These are phyloP conservation scores for Rhododendron ferrugineum DNA, from an alignment of 148 eudicot genomes.

Conservation along the genomic window DNA sequence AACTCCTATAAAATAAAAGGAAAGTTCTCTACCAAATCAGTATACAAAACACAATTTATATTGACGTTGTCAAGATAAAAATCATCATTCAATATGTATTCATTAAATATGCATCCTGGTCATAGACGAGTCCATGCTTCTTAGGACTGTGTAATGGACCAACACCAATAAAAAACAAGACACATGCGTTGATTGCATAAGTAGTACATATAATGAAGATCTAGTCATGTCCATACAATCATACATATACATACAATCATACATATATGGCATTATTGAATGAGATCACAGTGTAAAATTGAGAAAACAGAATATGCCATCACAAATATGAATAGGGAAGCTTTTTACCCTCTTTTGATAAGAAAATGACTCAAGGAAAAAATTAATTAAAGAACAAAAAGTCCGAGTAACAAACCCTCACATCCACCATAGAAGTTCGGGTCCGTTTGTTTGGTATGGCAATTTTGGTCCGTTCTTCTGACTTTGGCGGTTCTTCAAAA, in stretches of 20 bases:
- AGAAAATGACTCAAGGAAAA: neutral
- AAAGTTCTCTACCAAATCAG: neutral
- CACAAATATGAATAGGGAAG: neutral
- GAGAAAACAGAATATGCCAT: neutral
- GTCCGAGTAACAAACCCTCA: slow-evolving; percentile 42
- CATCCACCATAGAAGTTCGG: slow-evolving; percentile 52
- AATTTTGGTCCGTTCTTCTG: slow-evolving; percentile 48
- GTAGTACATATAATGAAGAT: neutral
- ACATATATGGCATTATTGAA: neutral
- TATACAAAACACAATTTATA: neutral
- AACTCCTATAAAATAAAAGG: neutral
- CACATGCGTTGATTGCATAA: neutral
- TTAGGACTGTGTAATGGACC: neutral
- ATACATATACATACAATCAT: neutral
- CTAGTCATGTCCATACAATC: neutral
- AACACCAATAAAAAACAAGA: neutral
- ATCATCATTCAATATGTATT: neutral
- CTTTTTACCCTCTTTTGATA: neutral
- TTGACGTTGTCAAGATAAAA: neutral
- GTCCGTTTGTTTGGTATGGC: slow-evolving; percentile 52
- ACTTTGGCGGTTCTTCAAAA: slow-evolving; percentile 43
- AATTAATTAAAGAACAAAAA: neutral
- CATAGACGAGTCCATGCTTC: neutral
- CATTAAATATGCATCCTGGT: neutral
- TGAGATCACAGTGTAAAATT: neutral